Conservation (phyloP, 2,329 filamentous ascomycete genomes). For the Colletotrichum viniferum region DNA sequence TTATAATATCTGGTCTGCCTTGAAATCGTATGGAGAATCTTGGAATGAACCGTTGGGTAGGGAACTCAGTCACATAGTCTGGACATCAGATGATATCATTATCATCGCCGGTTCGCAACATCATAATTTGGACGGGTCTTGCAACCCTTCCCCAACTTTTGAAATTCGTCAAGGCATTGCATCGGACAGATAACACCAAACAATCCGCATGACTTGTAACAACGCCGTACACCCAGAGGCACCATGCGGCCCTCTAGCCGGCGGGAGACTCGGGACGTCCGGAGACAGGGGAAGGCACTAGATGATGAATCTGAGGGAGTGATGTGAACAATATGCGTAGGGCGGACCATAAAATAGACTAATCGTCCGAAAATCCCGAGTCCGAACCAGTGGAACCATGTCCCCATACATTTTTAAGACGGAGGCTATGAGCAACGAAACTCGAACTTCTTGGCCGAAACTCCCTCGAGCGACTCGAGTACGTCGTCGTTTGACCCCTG, state of each 20-base stretch:
- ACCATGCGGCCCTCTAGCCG: background rate
- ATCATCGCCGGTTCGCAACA: background rate
- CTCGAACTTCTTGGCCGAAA: slow-evolving; percentile 13
- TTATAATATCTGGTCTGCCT: background rate
- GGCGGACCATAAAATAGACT: background rate
- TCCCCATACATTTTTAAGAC: background rate
- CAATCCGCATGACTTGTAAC: background rate
- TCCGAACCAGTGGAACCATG: slow-evolving; percentile 1
- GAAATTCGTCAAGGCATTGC: background rate
- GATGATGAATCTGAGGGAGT: background rate
- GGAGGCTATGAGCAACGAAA: background rate
- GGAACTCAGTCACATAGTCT: background rate
- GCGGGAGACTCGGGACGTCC: background rate
- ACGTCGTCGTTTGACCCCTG: background rate
- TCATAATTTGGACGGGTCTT: background rate
- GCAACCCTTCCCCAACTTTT: background rate
- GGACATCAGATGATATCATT: background rate
- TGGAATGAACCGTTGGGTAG: background rate
- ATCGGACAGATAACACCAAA: background rate
- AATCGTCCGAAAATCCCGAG: background rate
- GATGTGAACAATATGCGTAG: background rate
- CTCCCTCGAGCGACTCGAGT: background rate
- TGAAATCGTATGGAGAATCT: background rate
- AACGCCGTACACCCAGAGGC: background rate
- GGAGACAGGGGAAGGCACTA: background rate